Conservation (phyloP, 129 eudicot genomes). For the Saussurea involucrata region DNA sequence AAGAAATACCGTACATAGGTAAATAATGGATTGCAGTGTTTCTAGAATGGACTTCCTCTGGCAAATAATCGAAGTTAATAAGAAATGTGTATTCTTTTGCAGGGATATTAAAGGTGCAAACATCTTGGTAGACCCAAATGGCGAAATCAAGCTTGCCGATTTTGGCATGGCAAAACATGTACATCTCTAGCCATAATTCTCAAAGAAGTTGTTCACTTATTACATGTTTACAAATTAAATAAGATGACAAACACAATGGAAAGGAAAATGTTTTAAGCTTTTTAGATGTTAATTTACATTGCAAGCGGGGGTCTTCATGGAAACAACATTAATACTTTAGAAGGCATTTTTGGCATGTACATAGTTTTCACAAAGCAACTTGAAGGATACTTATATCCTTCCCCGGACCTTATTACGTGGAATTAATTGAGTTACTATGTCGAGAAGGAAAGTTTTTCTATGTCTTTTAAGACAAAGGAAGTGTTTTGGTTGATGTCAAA, state of each 20-base stretch:
- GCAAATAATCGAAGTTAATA: neutral
- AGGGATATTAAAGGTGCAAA: conserved; percentile 98
- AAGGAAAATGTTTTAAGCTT: neutral
- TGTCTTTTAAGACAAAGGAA: neutral
- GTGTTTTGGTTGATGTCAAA: neutral
- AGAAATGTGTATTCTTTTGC: conserved; percentile 13
- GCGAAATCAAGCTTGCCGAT: conserved; percentile 96
- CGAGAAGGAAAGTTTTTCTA: no score
- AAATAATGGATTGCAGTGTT: neutral
- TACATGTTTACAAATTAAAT: no score
- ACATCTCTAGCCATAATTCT: conserved; percentile 2
- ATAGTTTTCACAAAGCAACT: no score
- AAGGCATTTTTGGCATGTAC: no score
- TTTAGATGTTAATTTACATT: neutral
- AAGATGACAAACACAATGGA: no score
- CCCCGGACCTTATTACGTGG: no score
- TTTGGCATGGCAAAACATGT: conserved; percentile 99
- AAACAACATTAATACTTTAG: no score
- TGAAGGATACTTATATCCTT: no score
- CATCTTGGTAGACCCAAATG: conserved; percentile 89
- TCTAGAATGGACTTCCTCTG: conserved; percentile 9
- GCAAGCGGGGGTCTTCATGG: neutral
- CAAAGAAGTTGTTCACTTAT: neutral
- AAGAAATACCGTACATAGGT: conserved; percentile 84
- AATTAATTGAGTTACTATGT: no score